Conservation (phyloP, 2,329 filamentous ascomycete genomes). For the Endocalyx cinctus region DNA sequence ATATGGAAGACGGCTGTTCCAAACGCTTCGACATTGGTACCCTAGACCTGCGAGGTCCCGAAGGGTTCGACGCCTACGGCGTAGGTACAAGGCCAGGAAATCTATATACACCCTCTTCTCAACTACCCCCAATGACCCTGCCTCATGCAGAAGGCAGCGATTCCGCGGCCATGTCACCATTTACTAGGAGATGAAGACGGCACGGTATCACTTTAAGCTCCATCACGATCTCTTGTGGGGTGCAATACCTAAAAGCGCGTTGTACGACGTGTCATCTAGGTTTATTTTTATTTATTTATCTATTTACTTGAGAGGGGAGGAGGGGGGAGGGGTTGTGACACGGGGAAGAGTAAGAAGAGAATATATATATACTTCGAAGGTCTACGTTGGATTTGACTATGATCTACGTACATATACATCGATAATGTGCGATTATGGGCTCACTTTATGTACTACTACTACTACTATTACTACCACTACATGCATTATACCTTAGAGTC, state of each 20-base stretch:
- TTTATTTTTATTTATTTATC: constrained; percentile 6
- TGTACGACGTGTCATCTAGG: no score
- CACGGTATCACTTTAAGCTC: constrained; percentile 3
- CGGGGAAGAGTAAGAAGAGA: no score
- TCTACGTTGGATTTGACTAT: no score
- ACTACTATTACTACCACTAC: no score
- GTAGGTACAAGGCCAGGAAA: constrained; percentile 18
- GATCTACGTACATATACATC: no score
- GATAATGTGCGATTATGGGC: no score
- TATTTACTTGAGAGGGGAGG: no score
- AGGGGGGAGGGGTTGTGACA: no score
- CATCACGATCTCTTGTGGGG: not conserved
- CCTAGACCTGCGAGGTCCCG: constrained; percentile 35
- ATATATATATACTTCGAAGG: no score
- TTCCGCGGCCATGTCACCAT: constrained; percentile 17
- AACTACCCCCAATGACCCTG: constrained; percentile 23
- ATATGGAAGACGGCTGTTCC: constrained; percentile 72
- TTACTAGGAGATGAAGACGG: constrained; percentile 19
- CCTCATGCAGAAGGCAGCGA: constrained; percentile 13
- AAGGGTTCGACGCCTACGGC: constrained; percentile 19
- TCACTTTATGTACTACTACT: no score
- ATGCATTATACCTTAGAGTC: no score
- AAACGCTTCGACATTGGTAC: constrained; percentile 58
- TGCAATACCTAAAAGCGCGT: no score
- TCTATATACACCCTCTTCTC: constrained; percentile 16